These are phyloP conservation scores for Colletotrichum spaethianum DNA, from an alignment of 2,329 filamentous ascomycete genomes.

Conservation along the genomic window DNA sequence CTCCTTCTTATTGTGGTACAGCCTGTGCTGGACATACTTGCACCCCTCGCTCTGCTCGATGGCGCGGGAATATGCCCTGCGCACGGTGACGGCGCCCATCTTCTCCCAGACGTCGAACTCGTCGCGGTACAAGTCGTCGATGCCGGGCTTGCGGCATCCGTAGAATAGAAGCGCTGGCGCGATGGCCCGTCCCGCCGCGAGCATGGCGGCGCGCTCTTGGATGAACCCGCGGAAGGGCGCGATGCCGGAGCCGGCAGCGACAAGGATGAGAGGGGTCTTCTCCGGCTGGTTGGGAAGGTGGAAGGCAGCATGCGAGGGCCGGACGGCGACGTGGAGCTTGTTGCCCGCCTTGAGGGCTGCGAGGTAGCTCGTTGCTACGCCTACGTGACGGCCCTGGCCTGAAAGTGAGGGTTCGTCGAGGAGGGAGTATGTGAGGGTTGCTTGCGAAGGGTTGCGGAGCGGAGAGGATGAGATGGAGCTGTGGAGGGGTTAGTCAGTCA, in stretches of 20 bases:
- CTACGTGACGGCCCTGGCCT: slow-evolving; percentile 65
- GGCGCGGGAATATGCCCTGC: slow-evolving; percentile 66
- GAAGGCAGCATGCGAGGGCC: slow-evolving; percentile 57
- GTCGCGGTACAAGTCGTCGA: slow-evolving; percentile 61
- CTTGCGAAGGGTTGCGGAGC: slow-evolving; percentile 65
- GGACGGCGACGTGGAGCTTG: slow-evolving; percentile 65
- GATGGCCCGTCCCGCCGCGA: slow-evolving; percentile 56
- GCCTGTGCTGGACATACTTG: slow-evolving; percentile 62
- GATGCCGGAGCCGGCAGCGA: slow-evolving; percentile 58
- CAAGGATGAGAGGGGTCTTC: slow-evolving; percentile 58
- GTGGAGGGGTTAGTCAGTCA: neutral
- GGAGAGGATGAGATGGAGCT: slow-evolving; percentile 79
- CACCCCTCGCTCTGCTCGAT: slow-evolving; percentile 61
- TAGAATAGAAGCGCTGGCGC: slow-evolving; percentile 64
- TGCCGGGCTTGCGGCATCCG: slow-evolving; percentile 58
- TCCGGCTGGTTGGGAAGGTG: slow-evolving; percentile 56
- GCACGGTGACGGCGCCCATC: slow-evolving; percentile 67
- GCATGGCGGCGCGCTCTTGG: slow-evolving; percentile 53
- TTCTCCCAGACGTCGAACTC: slow-evolving; percentile 63
- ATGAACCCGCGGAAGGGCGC: slow-evolving; percentile 46
- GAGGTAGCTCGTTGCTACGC: slow-evolving; percentile 75
- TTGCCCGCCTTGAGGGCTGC: slow-evolving; percentile 61
- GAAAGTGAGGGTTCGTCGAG: slow-evolving; percentile 66
- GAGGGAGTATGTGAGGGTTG: slow-evolving; percentile 75
- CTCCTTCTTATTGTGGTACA: slow-evolving; percentile 52